Conservation (phyloP, 1,139 yeast genomes). For the Geotrichum macrosporum region DNA sequence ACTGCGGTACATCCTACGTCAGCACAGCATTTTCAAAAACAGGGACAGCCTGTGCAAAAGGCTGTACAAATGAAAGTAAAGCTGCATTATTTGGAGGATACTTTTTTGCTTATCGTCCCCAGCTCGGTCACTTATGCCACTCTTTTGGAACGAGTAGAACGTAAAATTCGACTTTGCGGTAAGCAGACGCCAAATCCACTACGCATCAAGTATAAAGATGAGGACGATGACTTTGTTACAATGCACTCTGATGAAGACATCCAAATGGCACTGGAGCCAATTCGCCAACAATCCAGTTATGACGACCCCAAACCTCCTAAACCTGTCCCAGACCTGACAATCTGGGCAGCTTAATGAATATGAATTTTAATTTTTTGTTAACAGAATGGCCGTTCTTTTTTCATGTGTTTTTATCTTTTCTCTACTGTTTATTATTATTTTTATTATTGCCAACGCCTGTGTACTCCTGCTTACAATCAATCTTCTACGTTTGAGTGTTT, state of each 20-base stretch:
- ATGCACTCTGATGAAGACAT: slow-evolving; percentile 79
- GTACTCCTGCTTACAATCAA: neutral
- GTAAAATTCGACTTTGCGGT: slow-evolving; percentile 45
- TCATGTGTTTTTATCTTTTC: neutral
- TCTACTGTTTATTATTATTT: neutral
- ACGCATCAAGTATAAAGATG: slow-evolving; percentile 80
- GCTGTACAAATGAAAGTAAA: slow-evolving; percentile 42
- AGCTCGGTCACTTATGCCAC: slow-evolving; percentile 46
- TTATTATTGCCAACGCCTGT: neutral
- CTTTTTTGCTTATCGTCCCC: slow-evolving; percentile 47
- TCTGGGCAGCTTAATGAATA: slow-evolving; percentile 18
- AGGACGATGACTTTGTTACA: slow-evolving; percentile 90
- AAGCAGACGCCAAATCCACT: slow-evolving; percentile 40
- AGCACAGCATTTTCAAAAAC: neutral
- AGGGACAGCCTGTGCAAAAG: slow-evolving; percentile 3
- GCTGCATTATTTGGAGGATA: slow-evolving; percentile 47
- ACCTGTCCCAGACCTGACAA: slow-evolving; percentile 14
- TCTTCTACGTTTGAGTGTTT: too few relatives aligned
- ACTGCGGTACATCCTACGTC: slow-evolving; percentile 4
- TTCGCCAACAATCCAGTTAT: neutral
- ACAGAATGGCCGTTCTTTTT: neutral
- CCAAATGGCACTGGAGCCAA: slow-evolving; percentile 40
- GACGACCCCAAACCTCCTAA: slow-evolving; percentile 3
- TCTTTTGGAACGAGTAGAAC: slow-evolving; percentile 43
- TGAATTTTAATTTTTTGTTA: neutral